Evolutionary conservation across 1,284 basidiomycete species (phyloP).

Genomic region (Neolentinus lepideus): DNA sequence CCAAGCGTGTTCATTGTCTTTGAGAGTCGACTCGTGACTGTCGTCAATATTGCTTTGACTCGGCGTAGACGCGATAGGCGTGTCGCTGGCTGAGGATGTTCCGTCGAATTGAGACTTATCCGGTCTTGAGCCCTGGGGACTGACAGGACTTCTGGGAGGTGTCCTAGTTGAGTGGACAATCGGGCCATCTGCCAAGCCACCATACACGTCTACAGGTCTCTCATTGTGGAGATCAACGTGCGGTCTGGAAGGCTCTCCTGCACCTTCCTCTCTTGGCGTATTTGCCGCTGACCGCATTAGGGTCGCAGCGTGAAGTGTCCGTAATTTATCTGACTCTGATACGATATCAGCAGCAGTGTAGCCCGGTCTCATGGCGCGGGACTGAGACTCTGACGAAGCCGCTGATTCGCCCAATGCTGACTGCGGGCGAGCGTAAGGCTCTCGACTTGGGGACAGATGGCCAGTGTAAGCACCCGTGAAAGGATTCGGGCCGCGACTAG

Average conservation of each 20-base stretch:
- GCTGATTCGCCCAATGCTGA: slow-evolving; percentile 43
- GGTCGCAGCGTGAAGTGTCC: not conserved
- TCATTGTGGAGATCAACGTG: slow-evolving; percentile 10
- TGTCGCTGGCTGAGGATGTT: slow-evolving; percentile 15
- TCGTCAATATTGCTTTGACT: slow-evolving; percentile 14
- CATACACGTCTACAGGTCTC: not conserved
- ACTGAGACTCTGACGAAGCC: slow-evolving; percentile 29
- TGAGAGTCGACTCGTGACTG: slow-evolving; percentile 28
- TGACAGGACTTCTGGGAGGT: slow-evolving; percentile 54
- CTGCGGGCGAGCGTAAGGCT: slow-evolving; percentile 50
- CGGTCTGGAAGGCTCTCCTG: not conserved
- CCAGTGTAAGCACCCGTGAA: slow-evolving; percentile 15
- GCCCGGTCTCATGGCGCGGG: slow-evolving; percentile 8
- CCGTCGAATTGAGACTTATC: slow-evolving; percentile 13
- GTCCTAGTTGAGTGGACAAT: slow-evolving; percentile 21
- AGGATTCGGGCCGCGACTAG: slow-evolving; percentile 15
- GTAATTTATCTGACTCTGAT: not conserved
- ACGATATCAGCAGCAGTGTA: not conserved
- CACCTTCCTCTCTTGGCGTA: not conserved
- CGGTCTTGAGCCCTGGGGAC: slow-evolving; percentile 37
- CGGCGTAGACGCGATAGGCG: not conserved
- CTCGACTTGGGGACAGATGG: slow-evolving; percentile 25
- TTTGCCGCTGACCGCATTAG: not conserved
- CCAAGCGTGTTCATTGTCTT: slow-evolving; percentile 27
- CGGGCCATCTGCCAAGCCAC: slow-evolving; percentile 10